Percentiles rank a stretch among this genome's conserved stretches.
Evolutionary conservation across 2,329 filamentous ascomycete species (phyloP).

Genomic region (Orbilia ellipsospora): DNA sequence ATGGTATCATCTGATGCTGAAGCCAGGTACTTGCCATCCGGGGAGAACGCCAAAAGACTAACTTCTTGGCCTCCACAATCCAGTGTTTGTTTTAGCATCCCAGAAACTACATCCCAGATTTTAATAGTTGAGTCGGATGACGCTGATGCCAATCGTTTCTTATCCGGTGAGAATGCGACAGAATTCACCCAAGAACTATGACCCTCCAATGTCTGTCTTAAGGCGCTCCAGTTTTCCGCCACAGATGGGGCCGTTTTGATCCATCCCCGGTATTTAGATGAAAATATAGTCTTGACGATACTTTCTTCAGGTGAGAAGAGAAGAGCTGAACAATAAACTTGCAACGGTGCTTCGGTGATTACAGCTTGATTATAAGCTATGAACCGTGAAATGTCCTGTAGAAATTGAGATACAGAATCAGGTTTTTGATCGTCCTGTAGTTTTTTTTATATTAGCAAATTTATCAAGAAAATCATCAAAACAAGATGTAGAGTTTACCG

Average conservation of each 20-base stretch:
- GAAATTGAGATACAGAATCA: not conserved
- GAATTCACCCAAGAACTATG: conserved; percentile 1
- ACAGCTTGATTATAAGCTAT: conserved; percentile 13
- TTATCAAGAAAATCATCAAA: no score
- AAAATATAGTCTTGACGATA: conserved; percentile 12
- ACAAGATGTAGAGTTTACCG: conserved; percentile 7
- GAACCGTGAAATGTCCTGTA: conserved; percentile 18
- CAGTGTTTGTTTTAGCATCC: not conserved
- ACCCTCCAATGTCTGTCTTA: not conserved
- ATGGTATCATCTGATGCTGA: not conserved
- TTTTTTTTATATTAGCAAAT: no score
- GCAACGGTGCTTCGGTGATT: conserved; percentile 23
- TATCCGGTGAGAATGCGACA: conserved; percentile 19
- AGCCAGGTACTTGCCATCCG: not conserved
- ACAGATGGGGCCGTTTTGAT: conserved; percentile 2
- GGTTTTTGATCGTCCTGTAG: conserved; percentile 1
- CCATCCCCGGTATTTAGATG: conserved; percentile 4
- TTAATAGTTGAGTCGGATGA: conserved; percentile 9
- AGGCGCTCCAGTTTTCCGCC: not conserved
- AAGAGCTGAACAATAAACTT: conserved; percentile 26
- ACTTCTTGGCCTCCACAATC: not conserved
- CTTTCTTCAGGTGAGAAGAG: conserved; percentile 23
- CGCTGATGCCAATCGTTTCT: conserved; percentile 21
- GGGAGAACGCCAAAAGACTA: not conserved
- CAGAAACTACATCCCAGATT: conserved; percentile 61